A percentile compares a stretch with the other conserved stretches of the same genome.
phyloP scores from a whole-genome alignment of 1,139 yeast species.

The Saccharomycopsis hybrid region DNA sequence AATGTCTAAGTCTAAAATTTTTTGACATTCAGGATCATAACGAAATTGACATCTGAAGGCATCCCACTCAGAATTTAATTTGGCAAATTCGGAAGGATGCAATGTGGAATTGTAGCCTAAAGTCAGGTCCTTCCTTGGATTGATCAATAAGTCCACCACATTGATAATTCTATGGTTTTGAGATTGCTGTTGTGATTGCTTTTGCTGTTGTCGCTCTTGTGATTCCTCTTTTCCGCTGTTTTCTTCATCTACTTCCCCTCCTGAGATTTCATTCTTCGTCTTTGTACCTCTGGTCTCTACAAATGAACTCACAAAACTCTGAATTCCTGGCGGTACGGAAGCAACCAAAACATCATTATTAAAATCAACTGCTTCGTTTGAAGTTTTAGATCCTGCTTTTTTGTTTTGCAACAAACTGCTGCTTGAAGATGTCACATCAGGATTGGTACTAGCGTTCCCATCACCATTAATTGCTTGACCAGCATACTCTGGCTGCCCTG shows the following conservation, averaged over 20 bases:
- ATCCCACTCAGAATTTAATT: slow-evolving; percentile 34
- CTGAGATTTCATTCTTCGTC: slow-evolving; percentile 27
- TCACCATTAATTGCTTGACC: not conserved
- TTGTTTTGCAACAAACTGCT: too few relatives aligned
- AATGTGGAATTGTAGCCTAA: slow-evolving; percentile 7
- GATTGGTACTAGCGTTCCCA: not conserved
- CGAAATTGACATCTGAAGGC: slow-evolving; percentile 38
- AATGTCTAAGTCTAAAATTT: slow-evolving; percentile 27
- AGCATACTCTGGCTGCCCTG: too few relatives aligned
- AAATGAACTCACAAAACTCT: slow-evolving; percentile 52
- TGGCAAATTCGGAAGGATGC: slow-evolving; percentile 16
- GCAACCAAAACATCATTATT: slow-evolving; percentile 27
- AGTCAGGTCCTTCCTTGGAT: slow-evolving; percentile 8
- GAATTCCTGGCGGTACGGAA: slow-evolving; percentile 63
- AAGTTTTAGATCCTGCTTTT: too few relatives aligned
- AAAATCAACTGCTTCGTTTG: slow-evolving; percentile 26
- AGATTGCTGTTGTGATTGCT: too few relatives aligned
- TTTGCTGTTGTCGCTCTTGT: too few relatives aligned
- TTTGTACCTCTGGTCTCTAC: slow-evolving; percentile 35
- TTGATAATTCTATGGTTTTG: slow-evolving; percentile 27
- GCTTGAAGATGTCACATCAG: too few relatives aligned
- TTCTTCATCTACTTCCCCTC: too few relatives aligned
- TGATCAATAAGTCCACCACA: slow-evolving; percentile 33
- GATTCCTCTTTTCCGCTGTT: too few relatives aligned
- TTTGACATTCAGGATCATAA: slow-evolving; percentile 46